Evolutionary conservation across 345 rosid species (phyloP).

Genomic region (Aurinia saxatilis): DNA sequence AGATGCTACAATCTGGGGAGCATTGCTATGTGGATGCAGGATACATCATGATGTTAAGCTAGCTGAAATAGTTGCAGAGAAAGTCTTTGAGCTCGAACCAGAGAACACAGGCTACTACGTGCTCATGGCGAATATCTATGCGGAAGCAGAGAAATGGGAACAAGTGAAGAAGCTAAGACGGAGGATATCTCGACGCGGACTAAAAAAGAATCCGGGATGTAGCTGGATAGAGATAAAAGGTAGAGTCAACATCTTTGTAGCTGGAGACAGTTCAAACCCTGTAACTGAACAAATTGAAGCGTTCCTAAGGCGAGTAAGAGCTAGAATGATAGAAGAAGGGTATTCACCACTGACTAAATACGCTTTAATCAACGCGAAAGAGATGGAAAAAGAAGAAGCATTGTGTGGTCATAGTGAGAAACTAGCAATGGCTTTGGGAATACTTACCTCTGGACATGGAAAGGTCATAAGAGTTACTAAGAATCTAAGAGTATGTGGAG

Average conservation of each 20-base stretch:
- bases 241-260: conserved; percentile 50
- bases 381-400: conserved; percentile 57
- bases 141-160: conserved; percentile 70
- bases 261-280: conserved; percentile 53
- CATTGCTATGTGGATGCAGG: conserved; percentile 66
- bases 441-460: conserved; percentile 45
- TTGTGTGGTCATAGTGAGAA: conserved; percentile 76
- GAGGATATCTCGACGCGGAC: conserved; percentile 40
- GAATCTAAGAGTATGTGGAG: conserved; percentile 66
- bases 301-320: conserved; percentile 36
- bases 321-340: conserved; percentile 53
- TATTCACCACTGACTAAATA: conserved; percentile 36
- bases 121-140: conserved; percentile 61
- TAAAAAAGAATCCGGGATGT: conserved; percentile 64
- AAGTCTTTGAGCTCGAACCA: conserved; percentile 57
- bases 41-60: conserved; percentile 52
- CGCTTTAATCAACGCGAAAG: conserved; percentile 59
- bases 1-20: conserved; percentile 71
- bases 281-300: conserved; percentile 42
- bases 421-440: conserved; percentile 59
- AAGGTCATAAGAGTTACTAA: conserved; percentile 52
- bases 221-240: conserved; percentile 74
- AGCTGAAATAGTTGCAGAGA: conserved; percentile 65
- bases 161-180: conserved; percentile 47
- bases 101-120: conserved; percentile 61